Conservation (phyloP, 441 rosid species). For the Gossypium trilobum region DNA sequence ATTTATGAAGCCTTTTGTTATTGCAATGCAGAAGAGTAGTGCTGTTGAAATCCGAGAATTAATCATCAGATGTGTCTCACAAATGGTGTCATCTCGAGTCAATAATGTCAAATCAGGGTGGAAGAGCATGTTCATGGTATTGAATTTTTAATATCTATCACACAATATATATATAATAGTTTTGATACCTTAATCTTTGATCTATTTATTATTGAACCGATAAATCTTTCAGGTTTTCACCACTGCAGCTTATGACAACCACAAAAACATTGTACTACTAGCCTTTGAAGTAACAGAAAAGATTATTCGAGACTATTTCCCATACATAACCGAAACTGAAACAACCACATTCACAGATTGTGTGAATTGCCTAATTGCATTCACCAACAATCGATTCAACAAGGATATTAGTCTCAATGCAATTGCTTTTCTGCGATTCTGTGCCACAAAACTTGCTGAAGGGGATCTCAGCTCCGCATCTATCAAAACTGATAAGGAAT, state of each 20-base stretch:
- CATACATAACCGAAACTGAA: conserved; percentile 98
- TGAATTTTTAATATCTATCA: conserved; percentile 12
- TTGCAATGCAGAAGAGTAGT: conserved; percentile 94
- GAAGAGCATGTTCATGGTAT: conserved; percentile 99
- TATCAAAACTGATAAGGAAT: conserved; percentile 63
- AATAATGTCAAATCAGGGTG: conserved; percentile 97
- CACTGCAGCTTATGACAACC: conserved; percentile 97
- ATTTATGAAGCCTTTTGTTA: conserved; percentile 97
- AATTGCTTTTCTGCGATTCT: conserved; percentile 84
- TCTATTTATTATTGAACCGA: neutral
- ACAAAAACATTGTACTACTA: conserved; percentile 85
- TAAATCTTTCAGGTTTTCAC: conserved; percentile 68
- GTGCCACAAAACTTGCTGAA: conserved; percentile 95
- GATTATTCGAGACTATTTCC: conserved; percentile 92
- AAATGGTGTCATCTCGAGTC: conserved; percentile 95
- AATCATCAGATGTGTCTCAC: conserved; percentile 96
- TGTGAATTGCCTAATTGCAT: conserved; percentile 94
- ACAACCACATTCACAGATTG: conserved; percentile 97
- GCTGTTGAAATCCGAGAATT: conserved; percentile 97
- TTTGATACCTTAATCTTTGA: neutral
- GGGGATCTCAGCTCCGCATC: conserved; percentile 77
- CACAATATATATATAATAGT: neutral
- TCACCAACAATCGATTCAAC: conserved; percentile 88
- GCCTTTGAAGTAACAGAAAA: conserved; percentile 97
- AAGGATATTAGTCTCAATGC: conserved; percentile 92